Conservation (phyloP, 2,329 filamentous ascomycete species). For the Apiospora phragmitis region DNA sequence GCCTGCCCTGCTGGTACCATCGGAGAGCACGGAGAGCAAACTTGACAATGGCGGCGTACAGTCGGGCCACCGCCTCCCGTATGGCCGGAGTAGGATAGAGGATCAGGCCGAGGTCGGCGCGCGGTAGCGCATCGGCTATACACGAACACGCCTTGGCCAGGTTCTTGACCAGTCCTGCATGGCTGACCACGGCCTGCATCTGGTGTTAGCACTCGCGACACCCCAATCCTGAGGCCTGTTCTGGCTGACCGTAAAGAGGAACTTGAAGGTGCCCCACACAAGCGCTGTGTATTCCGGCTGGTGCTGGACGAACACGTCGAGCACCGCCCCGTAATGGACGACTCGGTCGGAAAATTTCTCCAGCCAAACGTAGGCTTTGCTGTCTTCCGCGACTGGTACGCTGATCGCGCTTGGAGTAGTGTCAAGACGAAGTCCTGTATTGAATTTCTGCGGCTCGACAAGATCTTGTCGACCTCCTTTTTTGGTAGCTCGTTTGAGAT, state of each 20-base stretch:
- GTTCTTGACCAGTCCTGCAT: not conserved
- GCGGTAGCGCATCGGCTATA: not conserved
- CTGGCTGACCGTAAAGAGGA: not conserved
- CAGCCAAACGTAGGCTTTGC: not conserved
- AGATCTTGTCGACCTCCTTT: not conserved
- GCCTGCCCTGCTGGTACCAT: not conserved
- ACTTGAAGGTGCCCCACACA: slow-evolving; percentile 25
- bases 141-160: not conserved
- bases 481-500: not conserved
- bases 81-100: not conserved
- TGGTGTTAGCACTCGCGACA: not conserved
- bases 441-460: not conserved
- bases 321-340: slow-evolving; percentile 7
- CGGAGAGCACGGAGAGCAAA: not conserved
- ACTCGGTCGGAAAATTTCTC: not conserved
- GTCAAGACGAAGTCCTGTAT: not conserved
- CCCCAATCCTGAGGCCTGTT: too few species aligned
- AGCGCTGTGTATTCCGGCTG: slow-evolving; percentile 32
- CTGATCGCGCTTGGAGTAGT: not conserved
- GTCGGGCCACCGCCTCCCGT: not conserved
- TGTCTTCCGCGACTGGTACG: not conserved
- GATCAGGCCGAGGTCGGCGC: not conserved
- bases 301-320: slow-evolving; percentile 21
- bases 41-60: not conserved
- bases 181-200: not conserved